Percentiles rank a stretch among this genome's conserved stretches.
Conservation (phyloP, 1,139 yeast genomes). For the Pichia sp. region DNA sequence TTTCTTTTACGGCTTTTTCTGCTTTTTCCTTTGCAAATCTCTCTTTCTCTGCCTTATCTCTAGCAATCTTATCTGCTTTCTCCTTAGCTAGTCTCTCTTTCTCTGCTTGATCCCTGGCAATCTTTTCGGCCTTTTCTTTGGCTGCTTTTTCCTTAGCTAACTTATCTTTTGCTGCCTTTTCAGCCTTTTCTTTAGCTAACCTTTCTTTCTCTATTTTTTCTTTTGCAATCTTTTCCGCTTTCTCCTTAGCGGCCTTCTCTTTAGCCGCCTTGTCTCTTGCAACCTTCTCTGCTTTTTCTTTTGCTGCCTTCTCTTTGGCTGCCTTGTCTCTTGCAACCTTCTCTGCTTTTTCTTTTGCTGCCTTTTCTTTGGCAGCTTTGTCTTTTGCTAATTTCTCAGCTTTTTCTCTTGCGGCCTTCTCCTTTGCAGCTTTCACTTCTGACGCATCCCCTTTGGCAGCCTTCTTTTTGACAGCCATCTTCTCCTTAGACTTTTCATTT, state of each 20-base stretch:
- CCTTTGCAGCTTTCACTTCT: neutral
- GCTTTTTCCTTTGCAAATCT: slow-evolving; percentile 4
- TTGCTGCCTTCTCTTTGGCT: neutral
- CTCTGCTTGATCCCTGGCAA: slow-evolving; percentile 7
- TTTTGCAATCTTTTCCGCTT: neutral
- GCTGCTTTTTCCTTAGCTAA: slow-evolving; percentile 5
- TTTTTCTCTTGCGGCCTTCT: neutral
- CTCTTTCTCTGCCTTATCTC: slow-evolving; percentile 6
- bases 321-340: neutral
- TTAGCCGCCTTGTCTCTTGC: neutral
- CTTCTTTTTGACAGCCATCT: neutral
- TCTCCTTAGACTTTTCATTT: too few relatives aligned
- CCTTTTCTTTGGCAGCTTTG: neutral
- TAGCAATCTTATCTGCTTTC: slow-evolving; percentile 25
- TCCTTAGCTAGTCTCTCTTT: slow-evolving; percentile 6
- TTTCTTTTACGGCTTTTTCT: neutral
- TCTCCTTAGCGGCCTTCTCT: slow-evolving; percentile 5
- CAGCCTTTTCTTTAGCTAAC: slow-evolving; percentile 9
- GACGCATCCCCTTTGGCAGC: neutral
- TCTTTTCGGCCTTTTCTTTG: slow-evolving; percentile 7
- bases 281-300: neutral
- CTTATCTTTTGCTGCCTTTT: slow-evolving; percentile 6
- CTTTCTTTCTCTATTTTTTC: slow-evolving; percentile 23
- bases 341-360: neutral
- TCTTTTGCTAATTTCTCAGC: neutral